Conservation (phyloP, 345 rosid species). For the Litchi chinensis region DNA sequence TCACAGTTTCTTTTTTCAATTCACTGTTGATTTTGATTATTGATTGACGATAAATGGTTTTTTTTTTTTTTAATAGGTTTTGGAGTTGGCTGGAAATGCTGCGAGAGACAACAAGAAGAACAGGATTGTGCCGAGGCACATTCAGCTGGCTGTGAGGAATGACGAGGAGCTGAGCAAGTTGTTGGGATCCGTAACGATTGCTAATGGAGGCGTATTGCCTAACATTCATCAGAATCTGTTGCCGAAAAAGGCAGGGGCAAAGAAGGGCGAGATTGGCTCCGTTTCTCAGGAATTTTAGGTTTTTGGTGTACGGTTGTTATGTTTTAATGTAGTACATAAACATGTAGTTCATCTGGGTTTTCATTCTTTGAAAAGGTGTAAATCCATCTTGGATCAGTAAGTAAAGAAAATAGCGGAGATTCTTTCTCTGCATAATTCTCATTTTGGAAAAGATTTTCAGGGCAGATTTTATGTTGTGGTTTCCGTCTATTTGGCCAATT, state of each 20-base stretch:
- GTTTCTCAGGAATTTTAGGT: conserved; percentile 61
- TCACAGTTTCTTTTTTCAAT: neutral
- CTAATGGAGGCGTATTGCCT: conserved; percentile 75
- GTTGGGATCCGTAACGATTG: conserved; percentile 65
- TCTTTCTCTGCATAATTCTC: neutral
- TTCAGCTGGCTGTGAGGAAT: conserved; percentile 70
- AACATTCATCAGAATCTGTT: conserved; percentile 66
- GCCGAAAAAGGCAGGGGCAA: conserved; percentile 50
- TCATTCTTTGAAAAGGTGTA: neutral
- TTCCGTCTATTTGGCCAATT: too few relatives aligned
- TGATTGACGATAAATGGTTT: neutral
- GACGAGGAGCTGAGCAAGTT: conserved; percentile 72
- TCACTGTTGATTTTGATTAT: neutral
- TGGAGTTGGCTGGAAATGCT: conserved; percentile 81
- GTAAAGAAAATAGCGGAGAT: neutral
- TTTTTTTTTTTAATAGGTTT: conserved; percentile 35
- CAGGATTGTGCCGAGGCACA: conserved; percentile 69
- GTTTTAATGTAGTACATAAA: conserved; percentile 8
- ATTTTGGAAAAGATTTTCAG: too few relatives aligned
- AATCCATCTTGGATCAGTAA: neutral
- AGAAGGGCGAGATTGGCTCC: conserved; percentile 67
- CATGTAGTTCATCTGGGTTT: neutral
- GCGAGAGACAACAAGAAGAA: conserved; percentile 84
- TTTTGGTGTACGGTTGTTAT: neutral
- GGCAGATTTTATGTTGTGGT: too few relatives aligned